Base-by-base conservation (phyloP, 2,329 filamentous ascomycete genomes). In the Helotiales sp. region DNA sequence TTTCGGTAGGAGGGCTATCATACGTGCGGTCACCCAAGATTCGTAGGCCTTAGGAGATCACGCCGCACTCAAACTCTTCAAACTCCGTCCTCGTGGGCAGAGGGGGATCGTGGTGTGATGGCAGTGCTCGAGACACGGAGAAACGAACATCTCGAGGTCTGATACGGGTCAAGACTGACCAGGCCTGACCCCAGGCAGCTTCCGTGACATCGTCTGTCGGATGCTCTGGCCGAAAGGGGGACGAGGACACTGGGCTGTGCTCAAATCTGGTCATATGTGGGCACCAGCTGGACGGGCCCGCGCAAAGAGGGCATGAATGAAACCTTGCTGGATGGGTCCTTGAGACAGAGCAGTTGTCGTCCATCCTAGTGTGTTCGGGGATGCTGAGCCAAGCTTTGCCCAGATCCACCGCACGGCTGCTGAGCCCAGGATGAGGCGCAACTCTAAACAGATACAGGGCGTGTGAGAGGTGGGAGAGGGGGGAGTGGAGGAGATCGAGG, bases 291-390 rank as follows among this genome's bases (percentile, higher is more conserved):
- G 40, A 27, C 40, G 40, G 27, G 19, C 9, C 15, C 24, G 40
- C 19, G 19, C 15, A 36, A 7, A 24, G n/a, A 55, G 27, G 52
- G 62, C 63, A 65, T 63, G 59, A 60, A 38, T 63, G 63, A 65
- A 63, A 60, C 57, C 47, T 49, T 33, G 22, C 13, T 46, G 13
- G 33, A 47, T 19, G 40, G 50, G 54, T 40, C 48, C 24, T 52
- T 59, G 58, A 61, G 52, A 61, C 61, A 54, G 54, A 50, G 22
- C 19, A 42, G 48, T n/a, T 40, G 57, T 57, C 50, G 56, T 58
- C 52, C 12, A 58, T 40, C 55, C 48, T 57, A 19, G 52, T 12
- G 46, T 22, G 55, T 50, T 42, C 36, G 33, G 48, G 30, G 54
- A 53, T 44, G 40, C 44, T 31, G 49, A 30, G 56, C 57, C 62